Percentiles rank a stretch among this genome's conserved stretches.
phyloP scores from a whole-genome alignment of 2,329 filamentous ascomycete species.

The Aspergillus calidoustus region DNA sequence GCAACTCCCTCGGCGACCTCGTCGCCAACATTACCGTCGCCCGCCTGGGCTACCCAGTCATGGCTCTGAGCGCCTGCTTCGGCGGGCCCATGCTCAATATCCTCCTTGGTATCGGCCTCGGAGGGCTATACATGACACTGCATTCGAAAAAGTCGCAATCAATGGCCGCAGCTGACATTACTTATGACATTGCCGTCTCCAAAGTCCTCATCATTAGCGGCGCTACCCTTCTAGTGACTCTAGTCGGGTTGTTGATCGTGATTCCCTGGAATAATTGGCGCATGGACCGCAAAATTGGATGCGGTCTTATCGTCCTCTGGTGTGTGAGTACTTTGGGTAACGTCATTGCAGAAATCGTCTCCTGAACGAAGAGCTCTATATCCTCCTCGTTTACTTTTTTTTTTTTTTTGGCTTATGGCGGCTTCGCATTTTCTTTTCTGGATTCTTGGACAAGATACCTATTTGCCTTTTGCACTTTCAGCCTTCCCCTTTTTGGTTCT shows the following conservation, averaged over 20 bases:
- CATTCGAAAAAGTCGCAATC: slow-evolving; percentile 42
- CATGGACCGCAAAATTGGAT: slow-evolving; percentile 81
- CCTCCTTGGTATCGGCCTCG: slow-evolving; percentile 88
- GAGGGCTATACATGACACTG: slow-evolving; percentile 85
- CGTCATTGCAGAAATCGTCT: slow-evolving; percentile 72
- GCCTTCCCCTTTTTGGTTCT: neutral
- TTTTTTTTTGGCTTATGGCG: neutral
- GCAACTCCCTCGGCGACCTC: slow-evolving; percentile 91
- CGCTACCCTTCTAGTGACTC: slow-evolving; percentile 78
- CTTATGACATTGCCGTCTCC: slow-evolving; percentile 82
- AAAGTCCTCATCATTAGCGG: slow-evolving; percentile 85
- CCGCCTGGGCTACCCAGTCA: slow-evolving; percentile 90
- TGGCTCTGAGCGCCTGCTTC: slow-evolving; percentile 93
- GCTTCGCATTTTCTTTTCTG: neutral
- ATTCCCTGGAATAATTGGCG: slow-evolving; percentile 88
- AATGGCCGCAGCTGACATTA: slow-evolving; percentile 41
- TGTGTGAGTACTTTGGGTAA: slow-evolving; percentile 78
- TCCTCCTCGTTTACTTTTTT: neutral
- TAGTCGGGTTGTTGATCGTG: slow-evolving; percentile 75
- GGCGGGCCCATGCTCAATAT: slow-evolving; percentile 99
- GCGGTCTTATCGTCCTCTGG: slow-evolving; percentile 81
- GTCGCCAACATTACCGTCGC: slow-evolving; percentile 95
- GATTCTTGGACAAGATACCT: slow-evolving; percentile 4
- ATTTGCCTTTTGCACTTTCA: neutral
- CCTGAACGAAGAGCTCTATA: slow-evolving; percentile 22